Evolutionary conservation across 805 yeast species (phyloP).

Genomic region (Zygoascus flipseniorum): DNA sequence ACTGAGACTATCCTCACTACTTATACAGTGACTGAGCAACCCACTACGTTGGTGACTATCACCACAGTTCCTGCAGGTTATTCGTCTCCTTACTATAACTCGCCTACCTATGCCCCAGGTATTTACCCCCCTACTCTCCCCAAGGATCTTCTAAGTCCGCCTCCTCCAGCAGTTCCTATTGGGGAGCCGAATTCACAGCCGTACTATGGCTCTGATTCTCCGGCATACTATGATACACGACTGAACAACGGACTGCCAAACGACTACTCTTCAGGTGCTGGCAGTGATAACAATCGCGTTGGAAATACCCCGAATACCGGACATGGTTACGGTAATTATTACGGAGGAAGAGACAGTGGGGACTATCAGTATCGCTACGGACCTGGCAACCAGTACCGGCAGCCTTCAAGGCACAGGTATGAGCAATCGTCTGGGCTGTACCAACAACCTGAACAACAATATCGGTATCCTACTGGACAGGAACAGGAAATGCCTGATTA

Average conservation of each 20-base stretch:
- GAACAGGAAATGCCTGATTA: neutral
- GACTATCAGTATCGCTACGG: neutral
- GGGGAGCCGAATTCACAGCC: neutral
- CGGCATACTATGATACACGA: neutral
- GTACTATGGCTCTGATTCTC: neutral
- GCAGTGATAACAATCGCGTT: neutral
- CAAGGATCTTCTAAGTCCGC: neutral
- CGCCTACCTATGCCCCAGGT: neutral
- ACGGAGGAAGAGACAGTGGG: neutral
- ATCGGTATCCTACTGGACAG: neutral
- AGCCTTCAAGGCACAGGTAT: neutral
- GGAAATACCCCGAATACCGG: neutral
- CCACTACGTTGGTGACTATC: neutral
- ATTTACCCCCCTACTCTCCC: neutral
- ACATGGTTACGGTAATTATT: neutral
- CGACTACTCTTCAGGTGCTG: neutral
- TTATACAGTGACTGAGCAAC: neutral
- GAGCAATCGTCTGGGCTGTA: neutral
- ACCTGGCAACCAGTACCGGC: neutral
- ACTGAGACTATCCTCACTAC: neutral
- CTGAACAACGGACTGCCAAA: neutral
- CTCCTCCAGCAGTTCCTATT: neutral
- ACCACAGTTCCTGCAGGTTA: neutral
- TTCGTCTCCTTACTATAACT: neutral
- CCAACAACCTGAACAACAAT: neutral